A percentile compares a stretch with the other conserved stretches of the same genome.
phyloP scores from a whole-genome alignment of 1,284 basidiomycete species.

The Fistulinella staudtii region DNA sequence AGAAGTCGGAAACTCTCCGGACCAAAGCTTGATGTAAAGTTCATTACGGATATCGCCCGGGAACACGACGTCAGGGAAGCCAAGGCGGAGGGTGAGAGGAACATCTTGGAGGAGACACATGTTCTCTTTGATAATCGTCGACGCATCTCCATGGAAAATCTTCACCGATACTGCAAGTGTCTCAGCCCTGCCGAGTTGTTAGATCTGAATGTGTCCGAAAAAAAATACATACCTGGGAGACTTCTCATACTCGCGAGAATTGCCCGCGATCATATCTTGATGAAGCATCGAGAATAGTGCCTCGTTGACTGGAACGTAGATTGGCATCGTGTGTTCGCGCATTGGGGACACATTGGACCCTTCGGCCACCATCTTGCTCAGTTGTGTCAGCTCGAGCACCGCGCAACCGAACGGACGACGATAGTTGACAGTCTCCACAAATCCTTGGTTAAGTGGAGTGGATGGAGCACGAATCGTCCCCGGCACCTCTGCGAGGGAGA shows the following conservation, averaged over 20 bases:
- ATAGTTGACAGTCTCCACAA: conserved; percentile 47
- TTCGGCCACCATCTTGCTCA: conserved; percentile 65
- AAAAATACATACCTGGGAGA: conserved; percentile 60
- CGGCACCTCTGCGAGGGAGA: conserved; percentile 32
- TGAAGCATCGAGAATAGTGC: conserved; percentile 89
- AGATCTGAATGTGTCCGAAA: conserved; percentile 3
- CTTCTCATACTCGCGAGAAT: conserved; percentile 80
- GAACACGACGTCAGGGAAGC: conserved; percentile 95
- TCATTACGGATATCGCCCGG: conserved; percentile 93
- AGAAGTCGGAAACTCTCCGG: conserved; percentile 71
- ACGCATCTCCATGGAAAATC: conserved; percentile 79
- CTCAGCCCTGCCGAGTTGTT: conserved; percentile 59
- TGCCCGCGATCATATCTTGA: conserved; percentile 87
- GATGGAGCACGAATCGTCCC: conserved; percentile 17
- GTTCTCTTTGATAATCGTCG: conserved; percentile 78
- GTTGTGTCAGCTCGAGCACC: conserved; percentile 79
- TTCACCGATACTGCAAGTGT: conserved; percentile 87
- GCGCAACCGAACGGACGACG: conserved; percentile 94
- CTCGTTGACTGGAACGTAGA: conserved; percentile 84
- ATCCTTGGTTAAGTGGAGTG: conserved; percentile 21
- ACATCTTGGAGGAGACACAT: conserved; percentile 82
- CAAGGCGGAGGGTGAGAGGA: conserved; percentile 83
- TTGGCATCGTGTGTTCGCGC: conserved; percentile 84
- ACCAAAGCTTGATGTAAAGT: conserved; percentile 92
- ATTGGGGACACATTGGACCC: conserved; percentile 56